A percentile compares a stretch with the other conserved stretches of the same genome.
Evolutionary conservation across 1,139 yeast species (phyloP).

Genomic region (Suhomyces chickasaworum): DNA sequence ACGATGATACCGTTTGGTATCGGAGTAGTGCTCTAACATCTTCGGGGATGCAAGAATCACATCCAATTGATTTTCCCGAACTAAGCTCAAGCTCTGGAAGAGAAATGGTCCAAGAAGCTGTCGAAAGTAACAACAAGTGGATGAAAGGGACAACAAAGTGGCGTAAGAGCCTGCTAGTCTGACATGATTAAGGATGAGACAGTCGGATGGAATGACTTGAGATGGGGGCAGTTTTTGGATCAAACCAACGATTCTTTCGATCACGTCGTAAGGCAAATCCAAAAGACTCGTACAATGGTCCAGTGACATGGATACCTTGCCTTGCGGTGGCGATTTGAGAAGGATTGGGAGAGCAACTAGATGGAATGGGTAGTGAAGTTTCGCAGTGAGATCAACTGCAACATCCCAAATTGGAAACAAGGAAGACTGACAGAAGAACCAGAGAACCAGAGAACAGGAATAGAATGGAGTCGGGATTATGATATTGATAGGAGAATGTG

Average conservation of each 20-base stretch:
- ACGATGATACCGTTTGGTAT: conserved; percentile 24
- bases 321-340: neutral
- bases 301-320: neutral
- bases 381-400: neutral
- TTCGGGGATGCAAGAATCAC: conserved; percentile 28
- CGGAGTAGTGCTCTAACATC: conserved; percentile 27
- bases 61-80: conserved; percentile 34
- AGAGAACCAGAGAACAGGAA: no score
- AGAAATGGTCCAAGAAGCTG: conserved; percentile 23
- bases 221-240: neutral
- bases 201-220: conserved; percentile 6
- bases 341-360: neutral
- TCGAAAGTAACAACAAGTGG: conserved; percentile 31
- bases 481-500: no score
- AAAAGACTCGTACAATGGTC: neutral
- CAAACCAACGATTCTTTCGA: neutral
- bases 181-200: conserved; percentile 20
- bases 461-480: no score
- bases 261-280: neutral
- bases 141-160: conserved; percentile 25
- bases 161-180: conserved; percentile 15
- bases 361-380: neutral
- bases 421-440: no score
- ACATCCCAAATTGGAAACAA: no score
- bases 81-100: conserved; percentile 28